Percentiles rank a stretch among this genome's conserved stretches.
Evolutionary conservation across 441 rosid species (phyloP).

Genomic region (Erodium moschatum): DNA sequence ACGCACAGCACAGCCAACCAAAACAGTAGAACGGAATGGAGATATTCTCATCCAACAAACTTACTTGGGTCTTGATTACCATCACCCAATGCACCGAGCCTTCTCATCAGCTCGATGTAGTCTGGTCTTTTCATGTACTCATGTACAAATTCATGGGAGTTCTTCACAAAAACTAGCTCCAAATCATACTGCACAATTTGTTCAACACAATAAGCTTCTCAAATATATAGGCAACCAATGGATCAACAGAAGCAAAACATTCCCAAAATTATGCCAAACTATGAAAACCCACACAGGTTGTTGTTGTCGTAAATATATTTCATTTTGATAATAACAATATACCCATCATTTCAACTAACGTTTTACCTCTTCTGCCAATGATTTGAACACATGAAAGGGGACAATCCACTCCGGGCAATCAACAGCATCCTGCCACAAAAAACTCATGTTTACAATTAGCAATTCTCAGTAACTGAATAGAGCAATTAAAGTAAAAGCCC

Average conservation of each 20-base stretch:
- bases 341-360: too few species aligned
- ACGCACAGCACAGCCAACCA: too few species aligned
- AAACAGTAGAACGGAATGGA: too few species aligned
- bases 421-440: constrained; percentile 68
- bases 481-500: too few species aligned
- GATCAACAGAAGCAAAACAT: too few species aligned
- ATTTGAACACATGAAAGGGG: constrained; percentile 77
- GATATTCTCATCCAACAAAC: constrained; percentile 11
- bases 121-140: constrained; percentile 73
- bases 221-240: too few species aligned
- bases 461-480: background rate
- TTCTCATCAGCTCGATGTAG: constrained; percentile 65
- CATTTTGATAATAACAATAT: too few species aligned
- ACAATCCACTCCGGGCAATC: constrained; percentile 98
- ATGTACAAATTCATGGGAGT: constrained; percentile 77
- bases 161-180: constrained; percentile 82
- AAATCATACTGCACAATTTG: constrained; percentile 57
- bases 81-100: constrained; percentile 98
- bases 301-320: too few species aligned
- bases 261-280: too few species aligned
- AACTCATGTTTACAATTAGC: background rate
- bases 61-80: constrained; percentile 81
- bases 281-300: too few species aligned
- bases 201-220: constrained; percentile 4
- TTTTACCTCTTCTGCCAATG: constrained; percentile 82